Base-by-base conservation (phyloP, 2,329 filamentous ascomycete genomes). In the Fusarium austroafricanum region DNA sequence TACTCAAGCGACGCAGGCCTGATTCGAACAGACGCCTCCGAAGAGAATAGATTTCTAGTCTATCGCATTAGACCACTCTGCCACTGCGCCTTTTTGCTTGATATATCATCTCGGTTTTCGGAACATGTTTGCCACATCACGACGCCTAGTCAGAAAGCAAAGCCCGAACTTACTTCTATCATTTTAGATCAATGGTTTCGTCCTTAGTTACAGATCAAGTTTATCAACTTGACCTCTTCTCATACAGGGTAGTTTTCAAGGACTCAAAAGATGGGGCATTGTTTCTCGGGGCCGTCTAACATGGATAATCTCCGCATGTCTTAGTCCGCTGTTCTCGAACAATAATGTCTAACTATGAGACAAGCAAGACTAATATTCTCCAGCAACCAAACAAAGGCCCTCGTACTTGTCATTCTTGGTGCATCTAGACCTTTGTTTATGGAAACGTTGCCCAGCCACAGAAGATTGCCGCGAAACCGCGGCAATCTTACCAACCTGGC, bases 1-100 rank as follows among this genome's bases (percentile, higher is more conserved):
- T 8, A 11, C 2, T 77, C 75, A 65, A 75, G 78, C 66, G 57
- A 62, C 49, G 59, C 57, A 62, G 59, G 57, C 57, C 59, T 62
- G 60, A 63, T 63, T 63, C 28, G 58, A 57, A 63, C 50, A 63
- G 60, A 63, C 43, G 58, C 58, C 60, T 62, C 60, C 50, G 58
- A 63, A 29, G 60, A 63, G 58, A 63, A 63, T 56, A 63, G 43
- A 63, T 57, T 63, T 63, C 58, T 63, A 63, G 58, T 63, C 43
- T 63, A 63, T 63, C 38, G 58, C 60, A 63, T 63, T 57, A 63
- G 58, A 63, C 58, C 60, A 63, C 50, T 63, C 60, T 63, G 58
- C 58, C 60, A 63, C 58, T 63, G 58, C 43, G 60, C 60, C 58
- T 57, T 47, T 15, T 40, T 28, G 43, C 52, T 45, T 40, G 8